phyloP scores from a whole-genome alignment of 257 asterid genomes.

The Hygrophila difformis region DNA sequence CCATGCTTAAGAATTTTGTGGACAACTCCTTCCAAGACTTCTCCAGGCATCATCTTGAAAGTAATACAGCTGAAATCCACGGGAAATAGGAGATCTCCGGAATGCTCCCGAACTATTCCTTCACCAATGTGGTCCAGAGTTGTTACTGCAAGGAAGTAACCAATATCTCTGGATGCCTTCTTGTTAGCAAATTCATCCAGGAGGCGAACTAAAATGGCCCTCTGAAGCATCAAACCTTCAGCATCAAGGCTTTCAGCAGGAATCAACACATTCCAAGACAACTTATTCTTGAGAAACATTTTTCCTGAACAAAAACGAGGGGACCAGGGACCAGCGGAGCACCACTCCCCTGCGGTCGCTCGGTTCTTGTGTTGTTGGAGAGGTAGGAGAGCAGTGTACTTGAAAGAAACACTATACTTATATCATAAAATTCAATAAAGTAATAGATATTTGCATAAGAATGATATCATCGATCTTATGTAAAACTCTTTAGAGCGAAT shows the following conservation, averaged over 20 bases:
- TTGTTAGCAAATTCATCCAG: conserved; percentile 55
- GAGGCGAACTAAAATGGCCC: conserved; percentile 48
- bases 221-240: conserved; percentile 55
- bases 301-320: conserved; percentile 5
- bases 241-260: conserved; percentile 56
- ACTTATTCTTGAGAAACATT: conserved; percentile 54
- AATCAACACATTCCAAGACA: conserved; percentile 57
- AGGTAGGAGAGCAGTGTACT: too few relatives aligned
- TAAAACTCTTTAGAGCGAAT: too few relatives aligned
- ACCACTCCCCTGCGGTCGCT: too few relatives aligned
- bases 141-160: conserved; percentile 57
- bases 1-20: conserved; percentile 63
- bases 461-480: too few relatives aligned
- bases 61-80: conserved; percentile 66
- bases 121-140: conserved; percentile 56
- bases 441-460: too few relatives aligned
- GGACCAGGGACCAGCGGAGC: conserved; percentile 6
- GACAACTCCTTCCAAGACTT: conserved; percentile 56
- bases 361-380: too few relatives aligned
- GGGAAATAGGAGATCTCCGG: conserved; percentile 61
- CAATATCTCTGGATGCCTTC: conserved; percentile 51
- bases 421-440: too few relatives aligned
- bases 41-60: conserved; percentile 72
- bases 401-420: too few relatives aligned
- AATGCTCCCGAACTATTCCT: conserved; percentile 38